Evolutionary conservation across 495 filamentous ascomycete species (phyloP).

Genomic region (Evernia prunastri): DNA sequence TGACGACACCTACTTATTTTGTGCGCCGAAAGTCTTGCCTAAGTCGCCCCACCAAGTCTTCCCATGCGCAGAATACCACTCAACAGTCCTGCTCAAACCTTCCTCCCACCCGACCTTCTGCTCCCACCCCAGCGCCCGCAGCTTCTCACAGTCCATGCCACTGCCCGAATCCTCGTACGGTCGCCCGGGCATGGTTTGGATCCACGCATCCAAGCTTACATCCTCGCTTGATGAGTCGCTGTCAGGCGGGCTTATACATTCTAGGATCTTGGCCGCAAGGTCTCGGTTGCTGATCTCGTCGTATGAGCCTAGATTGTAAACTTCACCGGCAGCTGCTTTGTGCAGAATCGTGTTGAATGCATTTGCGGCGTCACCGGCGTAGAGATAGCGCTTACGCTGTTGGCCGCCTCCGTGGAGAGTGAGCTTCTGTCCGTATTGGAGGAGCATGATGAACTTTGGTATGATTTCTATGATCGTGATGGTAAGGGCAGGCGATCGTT

Average conservation of each 20-base stretch:
- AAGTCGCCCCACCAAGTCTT: conserved; percentile 56
- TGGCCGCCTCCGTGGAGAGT: conserved; percentile 65
- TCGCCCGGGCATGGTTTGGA: conserved; percentile 45
- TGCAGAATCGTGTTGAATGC: conserved; percentile 73
- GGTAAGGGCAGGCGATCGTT: conserved; percentile 22
- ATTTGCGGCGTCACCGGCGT: conserved; percentile 66
- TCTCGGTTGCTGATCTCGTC: conserved; percentile 60
- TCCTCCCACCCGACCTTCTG: conserved; percentile 55
- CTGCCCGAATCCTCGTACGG: conserved; percentile 70
- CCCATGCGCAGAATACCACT: conserved; percentile 61
- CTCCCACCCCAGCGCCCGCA: conserved; percentile 58
- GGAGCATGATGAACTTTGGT: conserved; percentile 62
- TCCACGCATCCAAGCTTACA: conserved; percentile 5
- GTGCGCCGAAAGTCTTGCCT: background rate
- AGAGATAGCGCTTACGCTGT: conserved; percentile 62
- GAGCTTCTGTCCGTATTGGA: conserved; percentile 51
- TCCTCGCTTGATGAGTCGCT: conserved; percentile 12
- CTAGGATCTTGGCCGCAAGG: conserved; percentile 53
- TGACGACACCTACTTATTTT: too few relatives aligned
- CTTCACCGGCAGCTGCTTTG: conserved; percentile 56
- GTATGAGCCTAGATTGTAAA: conserved; percentile 66
- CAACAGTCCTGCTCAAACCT: conserved; percentile 57
- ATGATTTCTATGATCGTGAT: conserved; percentile 60
- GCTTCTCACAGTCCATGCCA: conserved; percentile 59
- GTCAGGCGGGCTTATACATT: conserved; percentile 25